Conservation (phyloP, 116 monocot species). For the Posidonia oceanica region DNA sequence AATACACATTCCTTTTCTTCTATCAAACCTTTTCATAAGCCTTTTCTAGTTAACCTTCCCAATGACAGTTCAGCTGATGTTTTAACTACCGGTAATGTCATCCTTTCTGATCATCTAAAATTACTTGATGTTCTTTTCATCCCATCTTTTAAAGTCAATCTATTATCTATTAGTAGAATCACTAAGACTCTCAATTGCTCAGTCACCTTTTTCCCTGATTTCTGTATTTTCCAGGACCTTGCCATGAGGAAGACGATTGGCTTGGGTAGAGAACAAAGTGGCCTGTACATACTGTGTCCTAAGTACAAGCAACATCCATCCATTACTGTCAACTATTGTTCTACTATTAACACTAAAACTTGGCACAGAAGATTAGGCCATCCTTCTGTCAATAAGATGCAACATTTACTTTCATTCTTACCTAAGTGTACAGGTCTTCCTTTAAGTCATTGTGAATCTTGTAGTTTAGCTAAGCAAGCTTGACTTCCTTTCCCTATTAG, state of each 20-base stretch:
- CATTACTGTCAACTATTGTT: too few relatives aligned
- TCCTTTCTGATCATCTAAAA: background rate
- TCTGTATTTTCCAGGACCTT: background rate
- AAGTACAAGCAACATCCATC: rapidly evolving
- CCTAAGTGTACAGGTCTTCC: background rate
- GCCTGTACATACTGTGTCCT: background rate
- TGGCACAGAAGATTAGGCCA: background rate
- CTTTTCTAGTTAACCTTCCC: background rate
- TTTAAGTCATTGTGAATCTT: background rate
- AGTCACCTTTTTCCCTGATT: background rate
- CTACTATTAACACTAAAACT: background rate
- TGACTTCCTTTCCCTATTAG: background rate
- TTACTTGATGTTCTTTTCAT: background rate
- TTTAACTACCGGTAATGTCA: background rate
- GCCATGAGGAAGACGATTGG: background rate
- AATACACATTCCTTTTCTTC: background rate
- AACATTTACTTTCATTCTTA: background rate
- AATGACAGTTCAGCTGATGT: background rate
- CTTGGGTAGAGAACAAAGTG: too few relatives aligned
- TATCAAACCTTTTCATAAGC: background rate
- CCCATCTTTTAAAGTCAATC: background rate
- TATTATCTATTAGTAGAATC: background rate
- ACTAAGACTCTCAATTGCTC: background rate
- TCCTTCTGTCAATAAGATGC: too few relatives aligned
- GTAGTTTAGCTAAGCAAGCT: background rate